Percentiles rank a stretch among this genome's conserved stretches.
These are phyloP conservation scores for Trapa bicornis DNA, from an alignment of 345 rosid genomes.

Conservation along the genomic window DNA sequence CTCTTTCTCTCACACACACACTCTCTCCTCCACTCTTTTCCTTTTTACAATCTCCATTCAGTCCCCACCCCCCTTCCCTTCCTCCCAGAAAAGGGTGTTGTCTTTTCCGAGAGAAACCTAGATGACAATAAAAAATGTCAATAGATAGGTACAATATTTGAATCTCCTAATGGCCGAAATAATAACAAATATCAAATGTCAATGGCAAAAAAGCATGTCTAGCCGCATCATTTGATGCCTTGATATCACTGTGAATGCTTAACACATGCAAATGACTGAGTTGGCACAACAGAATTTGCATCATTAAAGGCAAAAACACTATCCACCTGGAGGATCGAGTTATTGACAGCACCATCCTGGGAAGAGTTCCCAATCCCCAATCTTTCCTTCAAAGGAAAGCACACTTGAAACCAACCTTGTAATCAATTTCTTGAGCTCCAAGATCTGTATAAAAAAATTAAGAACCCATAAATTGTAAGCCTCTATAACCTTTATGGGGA, in stretches of 20 bases:
- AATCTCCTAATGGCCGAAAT: not conserved
- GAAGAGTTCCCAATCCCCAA: slow-evolving; percentile 43
- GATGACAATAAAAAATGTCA: not conserved
- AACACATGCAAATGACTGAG: not conserved
- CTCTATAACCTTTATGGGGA: not conserved
- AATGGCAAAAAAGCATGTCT: not conserved
- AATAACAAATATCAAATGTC: not conserved
- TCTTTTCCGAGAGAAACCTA: not conserved
- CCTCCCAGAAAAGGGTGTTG: not conserved
- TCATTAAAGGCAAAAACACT: slow-evolving; percentile 6
- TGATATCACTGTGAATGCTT: not conserved
- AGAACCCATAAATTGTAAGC: not conserved
- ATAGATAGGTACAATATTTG: not conserved
- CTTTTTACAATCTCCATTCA: no score
- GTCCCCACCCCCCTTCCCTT: no score
- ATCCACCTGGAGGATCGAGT: slow-evolving; percentile 53
- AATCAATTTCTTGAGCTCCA: slow-evolving; percentile 63
- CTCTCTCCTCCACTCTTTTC: no score
- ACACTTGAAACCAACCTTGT: slow-evolving; percentile 63
- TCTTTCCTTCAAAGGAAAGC: slow-evolving; percentile 64
- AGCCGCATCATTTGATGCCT: not conserved
- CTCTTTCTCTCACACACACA: no score
- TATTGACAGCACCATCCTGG: slow-evolving; percentile 21
- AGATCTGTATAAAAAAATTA: slow-evolving; percentile 36
- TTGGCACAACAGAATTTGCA: not conserved